phyloP scores from a whole-genome alignment of 2,329 filamentous ascomycete species.

The Fusarium nanum region DNA sequence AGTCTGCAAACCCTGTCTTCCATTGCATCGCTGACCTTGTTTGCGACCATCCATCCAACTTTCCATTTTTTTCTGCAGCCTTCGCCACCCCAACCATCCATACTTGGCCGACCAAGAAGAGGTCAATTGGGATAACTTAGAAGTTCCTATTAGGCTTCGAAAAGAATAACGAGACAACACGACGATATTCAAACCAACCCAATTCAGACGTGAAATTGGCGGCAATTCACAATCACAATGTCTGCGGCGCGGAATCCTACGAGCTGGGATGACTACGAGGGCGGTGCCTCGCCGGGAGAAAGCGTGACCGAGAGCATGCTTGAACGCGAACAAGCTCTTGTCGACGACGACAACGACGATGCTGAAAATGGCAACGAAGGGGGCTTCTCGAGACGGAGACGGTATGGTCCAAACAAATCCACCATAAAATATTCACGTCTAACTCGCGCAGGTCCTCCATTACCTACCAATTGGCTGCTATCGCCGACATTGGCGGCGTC shows the following conservation, averaged over 20 bases:
- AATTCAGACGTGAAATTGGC: slow-evolving; percentile 16
- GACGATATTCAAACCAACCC: background rate
- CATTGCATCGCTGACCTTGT: slow-evolving; percentile 25
- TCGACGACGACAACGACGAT: slow-evolving; percentile 55
- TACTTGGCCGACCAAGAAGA: slow-evolving; percentile 6
- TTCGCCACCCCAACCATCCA: slow-evolving; percentile 32
- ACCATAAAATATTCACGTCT: background rate
- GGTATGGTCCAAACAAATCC: slow-evolving; percentile 33
- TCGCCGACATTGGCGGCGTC: slow-evolving; percentile 83
- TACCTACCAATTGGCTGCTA: slow-evolving; percentile 65
- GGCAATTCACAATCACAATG: slow-evolving; percentile 40
- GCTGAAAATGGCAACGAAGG: slow-evolving; percentile 46
- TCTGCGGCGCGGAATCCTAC: slow-evolving; percentile 53
- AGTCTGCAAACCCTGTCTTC: slow-evolving; percentile 25
- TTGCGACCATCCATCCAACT: slow-evolving; percentile 29
- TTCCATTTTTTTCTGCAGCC: slow-evolving; percentile 28
- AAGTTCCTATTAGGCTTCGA: background rate
- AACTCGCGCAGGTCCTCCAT: slow-evolving; percentile 64
- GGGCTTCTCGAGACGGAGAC: slow-evolving; percentile 48
- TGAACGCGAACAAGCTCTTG: slow-evolving; percentile 59
- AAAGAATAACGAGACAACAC: background rate
- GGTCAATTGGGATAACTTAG: background rate
- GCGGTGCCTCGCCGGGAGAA: slow-evolving; percentile 55
- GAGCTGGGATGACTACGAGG: slow-evolving; percentile 61
- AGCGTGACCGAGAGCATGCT: slow-evolving; percentile 58